Evolutionary conservation across 805 yeast genomes (phyloP), one percentile per base, ranked within the genome.

Genomic region (Henningerozyma blattae): DNA sequence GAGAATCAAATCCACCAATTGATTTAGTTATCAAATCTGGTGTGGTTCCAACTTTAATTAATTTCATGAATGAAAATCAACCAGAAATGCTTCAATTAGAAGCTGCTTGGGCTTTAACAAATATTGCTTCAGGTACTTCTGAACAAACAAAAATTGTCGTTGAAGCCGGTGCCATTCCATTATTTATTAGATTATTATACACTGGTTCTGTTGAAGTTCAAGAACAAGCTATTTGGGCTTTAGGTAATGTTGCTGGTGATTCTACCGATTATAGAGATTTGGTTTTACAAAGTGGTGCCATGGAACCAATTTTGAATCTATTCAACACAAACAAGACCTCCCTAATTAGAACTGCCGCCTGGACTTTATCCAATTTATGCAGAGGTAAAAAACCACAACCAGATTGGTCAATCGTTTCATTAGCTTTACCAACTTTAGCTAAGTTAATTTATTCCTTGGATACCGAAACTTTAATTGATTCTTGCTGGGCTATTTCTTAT

Each of bases 31-130:
- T 91, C 44, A 81, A 83, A 55, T 70, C 87, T 34, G 97, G 97
- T 30, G 95, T 89, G 22, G 91, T 91, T 34, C 94, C 96, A 38
- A 77, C 77, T 34, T 72, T 91, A 56, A 95, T 91, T 35, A 77
- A 72, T 47, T 85, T 87, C 48, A 80, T 91, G 86, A 64, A 67
- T 39, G 68, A 70, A 38, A 67, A 72, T 34, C 86, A 83, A 45
- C 83, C 87, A 3, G 86, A 83, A 50, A 75, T 82, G 68, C 69
- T 91, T 48, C 97, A 89, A 62, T 73, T 91, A 49, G 98, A 91
- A 65, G 95, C 97, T 10, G 96, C 98, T 7, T 91, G 98, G 98
- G 97, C 97, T n/a, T 71, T 91, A 47, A 91, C 98, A 33, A 91
- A 91, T 57, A 89, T 91, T 58, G 97, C 97, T 16, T 84, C 95